These are phyloP conservation scores for Kazachstania sp. DNA, from an alignment of 1,139 yeast genomes.

Conservation along the genomic window DNA sequence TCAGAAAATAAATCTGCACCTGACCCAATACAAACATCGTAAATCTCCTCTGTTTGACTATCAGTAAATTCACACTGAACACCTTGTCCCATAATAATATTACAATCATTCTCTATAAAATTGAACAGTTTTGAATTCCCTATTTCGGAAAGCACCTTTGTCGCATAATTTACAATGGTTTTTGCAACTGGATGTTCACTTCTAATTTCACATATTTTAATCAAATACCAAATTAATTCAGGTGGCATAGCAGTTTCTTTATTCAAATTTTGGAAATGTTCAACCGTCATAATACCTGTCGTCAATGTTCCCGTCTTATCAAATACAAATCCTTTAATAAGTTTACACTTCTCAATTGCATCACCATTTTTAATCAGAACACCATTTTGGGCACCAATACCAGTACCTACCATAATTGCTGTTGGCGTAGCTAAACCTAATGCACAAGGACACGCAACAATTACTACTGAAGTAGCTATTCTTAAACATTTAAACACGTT, in stretches of 20 bases:
- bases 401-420: conserved; percentile 98
- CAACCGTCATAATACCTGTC: conserved; percentile 65
- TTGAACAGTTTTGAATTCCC: background rate
- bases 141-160: background rate
- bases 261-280: conserved; percentile 16
- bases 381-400: conserved; percentile 87
- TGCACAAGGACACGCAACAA: conserved; percentile 98
- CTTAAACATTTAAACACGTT: conserved; percentile 58
- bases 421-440: conserved; percentile 96
- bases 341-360: conserved; percentile 58
- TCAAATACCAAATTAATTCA: conserved; percentile 4
- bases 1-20: background rate
- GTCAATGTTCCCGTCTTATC: conserved; percentile 97
- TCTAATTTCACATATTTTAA: conserved; percentile 55
- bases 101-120: conserved; percentile 28
- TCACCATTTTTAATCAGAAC: conserved; percentile 92
- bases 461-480: conserved; percentile 85
- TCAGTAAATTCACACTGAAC: conserved; percentile 35
- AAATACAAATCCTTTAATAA: conserved; percentile 44
- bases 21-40: conserved; percentile 20
- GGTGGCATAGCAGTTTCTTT: background rate
- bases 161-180: conserved; percentile 42
- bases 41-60: conserved; percentile 46
- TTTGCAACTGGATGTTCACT: conserved; percentile 88
- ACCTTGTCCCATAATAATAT: conserved; percentile 64